Evolutionary conservation across 1,139 yeast species (phyloP).

Genomic region (Tardiomyces depauwii): DNA sequence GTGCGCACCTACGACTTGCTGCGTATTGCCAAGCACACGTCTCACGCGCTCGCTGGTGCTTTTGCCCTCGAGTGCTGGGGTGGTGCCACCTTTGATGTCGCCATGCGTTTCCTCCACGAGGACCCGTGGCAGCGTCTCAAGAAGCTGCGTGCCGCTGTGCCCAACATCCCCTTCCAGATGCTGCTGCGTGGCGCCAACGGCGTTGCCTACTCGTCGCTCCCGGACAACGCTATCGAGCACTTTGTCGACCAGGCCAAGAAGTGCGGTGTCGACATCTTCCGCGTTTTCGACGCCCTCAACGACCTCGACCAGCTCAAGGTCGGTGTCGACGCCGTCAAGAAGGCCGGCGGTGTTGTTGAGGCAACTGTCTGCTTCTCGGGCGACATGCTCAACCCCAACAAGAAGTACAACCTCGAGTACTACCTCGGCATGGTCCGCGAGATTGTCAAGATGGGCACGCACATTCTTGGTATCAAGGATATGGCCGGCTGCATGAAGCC

Average conservation of each 20-base stretch:
- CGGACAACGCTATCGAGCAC: slow-evolving; percentile 97
- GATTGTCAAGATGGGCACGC: slow-evolving; percentile 91
- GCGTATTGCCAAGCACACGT: slow-evolving; percentile 89
- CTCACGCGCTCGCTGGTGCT: slow-evolving; percentile 81
- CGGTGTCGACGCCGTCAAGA: slow-evolving; percentile 95
- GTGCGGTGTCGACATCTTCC: slow-evolving; percentile 91
- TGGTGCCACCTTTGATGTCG: slow-evolving; percentile 98
- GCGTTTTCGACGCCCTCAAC: slow-evolving; percentile 95
- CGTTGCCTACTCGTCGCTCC: slow-evolving; percentile 93
- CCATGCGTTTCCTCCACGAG: slow-evolving; percentile 96
- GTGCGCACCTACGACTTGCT: slow-evolving; percentile 87
- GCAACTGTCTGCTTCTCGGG: slow-evolving; percentile 98
- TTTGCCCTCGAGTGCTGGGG: slow-evolving; percentile 99
- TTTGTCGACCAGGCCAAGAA: slow-evolving; percentile 91
- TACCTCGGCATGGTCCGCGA: slow-evolving; percentile 72
- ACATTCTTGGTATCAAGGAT: slow-evolving; percentile 92
- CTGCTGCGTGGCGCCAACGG: slow-evolving; percentile 98
- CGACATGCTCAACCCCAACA: slow-evolving; percentile 90
- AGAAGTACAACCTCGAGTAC: slow-evolving; percentile 90
- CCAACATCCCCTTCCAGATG: slow-evolving; percentile 99
- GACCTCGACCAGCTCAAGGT: slow-evolving; percentile 94
- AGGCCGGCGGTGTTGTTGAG: slow-evolving; percentile 98
- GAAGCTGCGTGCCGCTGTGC: slow-evolving; percentile 77
- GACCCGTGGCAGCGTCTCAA: slow-evolving; percentile 98
- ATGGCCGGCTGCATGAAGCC: slow-evolving; percentile 99